phyloP scores from a whole-genome alignment of 1,284 basidiomycete species.

The Termitomyces sp. region DNA sequence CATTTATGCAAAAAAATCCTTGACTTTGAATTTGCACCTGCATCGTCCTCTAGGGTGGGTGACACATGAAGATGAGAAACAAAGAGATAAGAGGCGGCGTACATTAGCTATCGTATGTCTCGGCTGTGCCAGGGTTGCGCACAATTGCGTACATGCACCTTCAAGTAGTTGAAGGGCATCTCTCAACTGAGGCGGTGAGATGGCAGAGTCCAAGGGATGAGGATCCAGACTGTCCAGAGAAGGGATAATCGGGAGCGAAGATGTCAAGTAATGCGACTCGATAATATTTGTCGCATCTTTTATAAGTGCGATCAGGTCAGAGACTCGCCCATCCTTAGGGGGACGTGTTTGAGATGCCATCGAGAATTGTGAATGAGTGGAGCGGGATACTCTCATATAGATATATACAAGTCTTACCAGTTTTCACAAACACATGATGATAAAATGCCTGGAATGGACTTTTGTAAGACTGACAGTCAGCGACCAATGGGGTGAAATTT shows the following conservation, averaged over 20 bases:
- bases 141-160: slow-evolving; percentile 24
- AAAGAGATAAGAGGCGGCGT: background rate
- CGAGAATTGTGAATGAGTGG: background rate
- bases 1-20: background rate
- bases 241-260: slow-evolving; percentile 16
- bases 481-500: too few relatives aligned
- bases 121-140: slow-evolving; percentile 20
- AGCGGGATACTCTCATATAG: background rate
- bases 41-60: background rate
- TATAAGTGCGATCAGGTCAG: background rate
- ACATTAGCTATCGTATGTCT: slow-evolving; percentile 24
- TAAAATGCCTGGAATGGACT: too few relatives aligned
- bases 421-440: too few relatives aligned
- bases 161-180: slow-evolving; percentile 22
- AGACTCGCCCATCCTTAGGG: background rate
- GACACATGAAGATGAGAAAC: background rate
- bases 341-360: background rate
- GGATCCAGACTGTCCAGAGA: slow-evolving; percentile 20
- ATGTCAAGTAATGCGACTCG: slow-evolving; percentile 3
- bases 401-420: background rate
- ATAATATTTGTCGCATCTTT: background rate
- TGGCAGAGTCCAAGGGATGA: slow-evolving; percentile 20
- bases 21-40: background rate
- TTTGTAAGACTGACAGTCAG: too few relatives aligned
- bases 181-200: slow-evolving; percentile 14